Evolutionary conservation across 2,329 filamentous ascomycete genomes (phyloP).

Genomic region (Neurospora sp.): DNA sequence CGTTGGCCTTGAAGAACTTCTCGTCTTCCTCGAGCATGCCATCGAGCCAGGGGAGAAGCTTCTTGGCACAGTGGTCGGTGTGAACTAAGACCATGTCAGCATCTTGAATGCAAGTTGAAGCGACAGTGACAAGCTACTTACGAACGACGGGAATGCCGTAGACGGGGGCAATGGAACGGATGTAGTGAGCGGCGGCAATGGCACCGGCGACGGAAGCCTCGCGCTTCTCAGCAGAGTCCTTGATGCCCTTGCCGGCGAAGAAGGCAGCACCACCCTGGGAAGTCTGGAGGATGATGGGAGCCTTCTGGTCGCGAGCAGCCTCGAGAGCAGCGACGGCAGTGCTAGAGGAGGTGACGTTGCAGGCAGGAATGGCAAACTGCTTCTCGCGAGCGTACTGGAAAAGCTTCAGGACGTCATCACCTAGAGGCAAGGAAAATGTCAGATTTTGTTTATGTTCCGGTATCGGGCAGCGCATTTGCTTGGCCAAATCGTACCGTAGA

Average conservation of each 20-base stretch:
- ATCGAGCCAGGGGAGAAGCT: constrained; percentile 95
- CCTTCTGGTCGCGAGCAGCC: constrained; percentile 84
- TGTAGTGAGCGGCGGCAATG: constrained; percentile 83
- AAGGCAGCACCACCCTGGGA: constrained; percentile 90
- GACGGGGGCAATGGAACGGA: constrained; percentile 73
- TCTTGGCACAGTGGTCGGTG: constrained; percentile 99
- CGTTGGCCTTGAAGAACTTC: constrained; percentile 85
- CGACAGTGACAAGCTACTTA: constrained; percentile 3
- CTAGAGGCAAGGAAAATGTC: constrained; percentile 3
- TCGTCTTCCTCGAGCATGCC: constrained; percentile 93
- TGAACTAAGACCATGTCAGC: constrained; percentile 41
- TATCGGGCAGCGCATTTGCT: constrained; percentile 1
- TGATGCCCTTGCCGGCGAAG: constrained; percentile 84
- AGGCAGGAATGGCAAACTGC: constrained; percentile 78
- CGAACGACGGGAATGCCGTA: constrained; percentile 84
- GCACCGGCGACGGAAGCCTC: constrained; percentile 79
- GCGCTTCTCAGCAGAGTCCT: constrained; percentile 64
- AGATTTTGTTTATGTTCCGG: neutral
- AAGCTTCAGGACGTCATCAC: constrained; percentile 34
- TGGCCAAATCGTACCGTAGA: constrained; percentile 1
- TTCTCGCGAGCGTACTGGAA: constrained; percentile 88
- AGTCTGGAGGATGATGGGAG: constrained; percentile 66
- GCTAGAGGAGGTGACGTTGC: constrained; percentile 91
- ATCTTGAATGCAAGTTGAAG: neutral
- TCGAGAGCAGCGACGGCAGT: constrained; percentile 71